Base-by-base conservation (phyloP, 257 asterid genomes). In the Solanum ossicruentum region DNA sequence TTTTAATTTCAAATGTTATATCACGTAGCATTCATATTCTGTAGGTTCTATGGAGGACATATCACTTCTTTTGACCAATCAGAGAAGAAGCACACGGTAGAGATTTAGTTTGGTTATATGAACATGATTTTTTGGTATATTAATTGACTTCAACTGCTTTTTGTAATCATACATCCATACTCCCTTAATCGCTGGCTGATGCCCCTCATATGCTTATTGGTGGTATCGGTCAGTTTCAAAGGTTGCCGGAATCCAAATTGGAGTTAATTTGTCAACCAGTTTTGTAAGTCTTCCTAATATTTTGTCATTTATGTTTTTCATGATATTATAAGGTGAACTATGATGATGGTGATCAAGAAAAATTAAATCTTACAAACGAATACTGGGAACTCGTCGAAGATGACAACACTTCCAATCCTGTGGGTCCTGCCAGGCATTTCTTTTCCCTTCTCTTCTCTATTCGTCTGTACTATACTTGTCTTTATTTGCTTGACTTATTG, bases 41-140 rank as follows among this genome's bases (percentile, higher is more conserved):
- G 83, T 82, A 90, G 92, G 89, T 90, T 80, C 85, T 88, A 88
- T 28, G 86, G 77, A 66, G 92, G 92, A n/a, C 39, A 23, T 51
- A 58, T 88, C 47, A 3, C 71, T 75, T 41, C 77, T 47, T 89
- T 83, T 72, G 88, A 86, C 86, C 41, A 11, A 12, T n/a, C 69
- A 10, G 8, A 57, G 36, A 32, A 32, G 36, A 32, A 32, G 36
- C 36, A 32, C 36, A 32, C 36, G 36, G 92, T 89, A 87, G 47
- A 72, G 69, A 78, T 57, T 77, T 85, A 78, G 66, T 39, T 84
- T 49, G 67, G 71, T 41, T 51, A 18, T 60, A 6, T 17, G 28
- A 26, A 28, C 58, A 21, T 67, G 60, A 28, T 20, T 39, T 21
- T 78, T 45, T 23, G 23, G 67, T 10, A 28, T 69, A 21, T 63